Evolutionary conservation across 495 filamentous ascomycete species (phyloP), one percentile per base, ranked within the genome.

Genomic region (Jackrogersella multiformis): DNA sequence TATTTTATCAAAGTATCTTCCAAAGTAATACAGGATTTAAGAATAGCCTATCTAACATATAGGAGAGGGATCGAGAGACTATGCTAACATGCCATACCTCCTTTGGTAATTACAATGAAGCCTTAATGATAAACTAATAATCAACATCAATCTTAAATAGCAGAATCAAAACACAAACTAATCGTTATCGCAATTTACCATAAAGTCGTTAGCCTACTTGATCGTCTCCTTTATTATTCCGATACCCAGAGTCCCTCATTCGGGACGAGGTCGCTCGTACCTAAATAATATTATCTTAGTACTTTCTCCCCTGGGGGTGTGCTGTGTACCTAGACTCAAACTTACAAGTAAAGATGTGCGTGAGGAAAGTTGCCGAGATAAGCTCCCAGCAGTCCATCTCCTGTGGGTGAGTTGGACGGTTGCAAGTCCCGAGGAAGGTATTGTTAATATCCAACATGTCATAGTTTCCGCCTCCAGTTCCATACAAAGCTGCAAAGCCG

Each of bases 391-490:
- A 70, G 61, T 70, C 57, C 61, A 66, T 62, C 67, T 70, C 61
- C 38, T 70, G 67, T 1, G 61, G 67, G 5, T 41, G 28, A 3
- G 20, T 10, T 0, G 67, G 67, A 16, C 67, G 67, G 8, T 58
- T 52, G 32, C 67, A 70, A 7, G 67, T 57, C 39, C 67, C 67
- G 8, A 70, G 67, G 18, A 66, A 70, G 1, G 56, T 62, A 13
- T 70, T 70, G 13, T 70, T 70, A 53, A 70, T 66, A 23, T 70
- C 67, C 18, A 51, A 36, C 67, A 70, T 66, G 15, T 65, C 67
- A 21, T 62, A 70, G 20, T 66, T 57, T 16, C 61, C 61, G 15
- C 61, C 36, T 24, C 53, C 61, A 5, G 61, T 66, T 2, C 30
- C 38, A 30, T 70, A 70, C 21, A 70, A 30, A 36, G 67, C 67